These are phyloP conservation scores for Radiomyces spectabilis DNA, from an alignment of 192 early-diverging fungal species.

Conservation along the genomic window DNA sequence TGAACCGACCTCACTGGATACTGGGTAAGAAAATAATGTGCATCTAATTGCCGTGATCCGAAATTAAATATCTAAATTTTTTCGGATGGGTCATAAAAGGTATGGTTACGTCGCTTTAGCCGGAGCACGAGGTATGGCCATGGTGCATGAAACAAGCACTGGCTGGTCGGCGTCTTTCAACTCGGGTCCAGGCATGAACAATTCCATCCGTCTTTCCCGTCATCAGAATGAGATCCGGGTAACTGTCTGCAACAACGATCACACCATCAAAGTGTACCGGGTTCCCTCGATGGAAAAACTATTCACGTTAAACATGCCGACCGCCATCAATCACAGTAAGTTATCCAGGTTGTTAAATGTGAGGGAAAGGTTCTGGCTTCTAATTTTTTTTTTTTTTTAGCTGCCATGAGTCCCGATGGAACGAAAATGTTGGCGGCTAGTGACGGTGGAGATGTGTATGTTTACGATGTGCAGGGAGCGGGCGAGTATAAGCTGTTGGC, in stretches of 20 bases:
- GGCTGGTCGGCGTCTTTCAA: not conserved
- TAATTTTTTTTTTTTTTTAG: not conserved
- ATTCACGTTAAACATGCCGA: not conserved
- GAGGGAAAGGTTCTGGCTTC: not conserved
- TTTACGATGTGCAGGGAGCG: not conserved
- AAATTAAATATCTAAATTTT: not conserved
- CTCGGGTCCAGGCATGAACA: not conserved
- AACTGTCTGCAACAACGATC: not conserved
- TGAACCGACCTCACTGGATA: not conserved
- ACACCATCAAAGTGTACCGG: not conserved
- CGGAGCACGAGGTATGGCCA: not conserved
- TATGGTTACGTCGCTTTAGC: not conserved
- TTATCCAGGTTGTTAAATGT: not conserved
- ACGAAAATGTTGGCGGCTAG: not conserved
- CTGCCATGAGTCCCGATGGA: not conserved
- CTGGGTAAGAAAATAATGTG: not conserved
- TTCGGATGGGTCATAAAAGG: not conserved
- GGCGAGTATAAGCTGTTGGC: not conserved
- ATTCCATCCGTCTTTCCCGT: not conserved
- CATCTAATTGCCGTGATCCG: not conserved
- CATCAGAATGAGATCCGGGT: not conserved
- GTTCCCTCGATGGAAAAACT: not conserved
- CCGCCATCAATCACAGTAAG: conserved; percentile 1
- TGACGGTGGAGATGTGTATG: not conserved
- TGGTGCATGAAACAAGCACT: not conserved